Evolutionary conservation across 768 basidiomycete genomes (phyloP).

Genomic region (Suillus ampliporus): DNA sequence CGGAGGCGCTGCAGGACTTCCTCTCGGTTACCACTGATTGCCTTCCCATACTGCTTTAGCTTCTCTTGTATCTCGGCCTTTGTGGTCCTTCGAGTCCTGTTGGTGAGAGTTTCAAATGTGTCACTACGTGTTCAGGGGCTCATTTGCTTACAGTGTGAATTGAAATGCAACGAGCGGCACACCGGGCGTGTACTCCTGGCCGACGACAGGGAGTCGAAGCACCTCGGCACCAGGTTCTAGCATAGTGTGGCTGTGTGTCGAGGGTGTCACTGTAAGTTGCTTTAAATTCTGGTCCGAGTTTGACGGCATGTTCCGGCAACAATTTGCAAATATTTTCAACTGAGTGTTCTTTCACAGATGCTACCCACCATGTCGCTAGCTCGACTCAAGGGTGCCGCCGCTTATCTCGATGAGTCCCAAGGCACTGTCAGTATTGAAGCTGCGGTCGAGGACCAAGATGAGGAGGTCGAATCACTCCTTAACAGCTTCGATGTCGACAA

Average conservation of each 20-base stretch:
- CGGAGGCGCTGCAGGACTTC: constrained; percentile 15
- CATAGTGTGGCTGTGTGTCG: too few species aligned
- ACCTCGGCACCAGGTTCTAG: background rate
- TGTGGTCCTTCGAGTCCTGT: constrained; percentile 7
- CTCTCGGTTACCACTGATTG: constrained; percentile 15
- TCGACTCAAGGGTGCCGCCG: too few species aligned
- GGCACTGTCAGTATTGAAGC: constrained; percentile 8
- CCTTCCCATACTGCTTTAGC: constrained; percentile 11
- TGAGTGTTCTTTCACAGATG: too few species aligned
- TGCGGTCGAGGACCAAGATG: constrained; percentile 6
- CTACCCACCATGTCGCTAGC: too few species aligned
- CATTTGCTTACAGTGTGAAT: background rate
- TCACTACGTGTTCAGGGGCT: background rate
- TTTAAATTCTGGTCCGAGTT: too few species aligned
- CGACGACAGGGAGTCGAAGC: background rate
- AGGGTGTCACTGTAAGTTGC: too few species aligned
- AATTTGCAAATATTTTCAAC: too few species aligned
- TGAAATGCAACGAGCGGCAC: background rate
- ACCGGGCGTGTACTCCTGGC: background rate
- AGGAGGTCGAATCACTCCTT: constrained; percentile 11
- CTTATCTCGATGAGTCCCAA: constrained; percentile 2
- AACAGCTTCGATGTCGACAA: constrained; percentile 11
- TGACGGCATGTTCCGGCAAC: too few species aligned
- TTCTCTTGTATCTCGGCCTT: background rate
- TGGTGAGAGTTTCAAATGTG: background rate